Evolutionary conservation across 805 yeast species (phyloP), one percentile per base, ranked within the genome.

Genomic region (Pichia heedii): DNA sequence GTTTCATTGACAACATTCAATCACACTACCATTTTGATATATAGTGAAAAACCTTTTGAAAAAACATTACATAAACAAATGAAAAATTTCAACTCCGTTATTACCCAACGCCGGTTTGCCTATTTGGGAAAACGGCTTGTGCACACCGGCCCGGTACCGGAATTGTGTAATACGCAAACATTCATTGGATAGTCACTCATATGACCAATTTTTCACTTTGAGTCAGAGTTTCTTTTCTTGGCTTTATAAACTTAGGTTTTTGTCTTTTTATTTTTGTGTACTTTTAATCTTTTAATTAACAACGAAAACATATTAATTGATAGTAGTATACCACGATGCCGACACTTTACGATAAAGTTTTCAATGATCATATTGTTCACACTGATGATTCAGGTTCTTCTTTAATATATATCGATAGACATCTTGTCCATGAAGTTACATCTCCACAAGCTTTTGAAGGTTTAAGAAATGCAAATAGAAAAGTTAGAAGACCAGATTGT

Each of bases 371-470:
- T 62, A 69, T 90, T 46, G 98, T 93, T 52, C 89, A 88, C 67
- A 72, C 78, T 59, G 95, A 87, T 54, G 90, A 85, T 42, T 77
- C 86, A 30, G 95, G 94, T 22, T 88, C 96, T 19, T 82, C 76
- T 60, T 72, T 93, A 50, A 67, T 93, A 48, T 93, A 86, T 66
- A 90, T 93, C 47, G 99, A 93, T 68, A 85, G 98, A 68, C 98
- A 93, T 66, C 73, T 93, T 54, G 96, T 93, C 40, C 98, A 93
- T 65, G 98, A 93, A 69, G 99, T 93, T 42, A 93, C 99, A 2
- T 90, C 97, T 24, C 98, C 99, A 30, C 98, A 93, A 67, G 98
- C 98, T 11, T 93, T 93, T 60, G 98, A 93, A 69, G 98, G 98
- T 40, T 75, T 93, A 56, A 76, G 73, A 50, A 83, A 79, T 57